Evolutionary conservation across 108 stramenopile genomes (phyloP), one percentile per base, ranked within the genome.

Genomic region (Pseudonitzschia multiseries): DNA sequence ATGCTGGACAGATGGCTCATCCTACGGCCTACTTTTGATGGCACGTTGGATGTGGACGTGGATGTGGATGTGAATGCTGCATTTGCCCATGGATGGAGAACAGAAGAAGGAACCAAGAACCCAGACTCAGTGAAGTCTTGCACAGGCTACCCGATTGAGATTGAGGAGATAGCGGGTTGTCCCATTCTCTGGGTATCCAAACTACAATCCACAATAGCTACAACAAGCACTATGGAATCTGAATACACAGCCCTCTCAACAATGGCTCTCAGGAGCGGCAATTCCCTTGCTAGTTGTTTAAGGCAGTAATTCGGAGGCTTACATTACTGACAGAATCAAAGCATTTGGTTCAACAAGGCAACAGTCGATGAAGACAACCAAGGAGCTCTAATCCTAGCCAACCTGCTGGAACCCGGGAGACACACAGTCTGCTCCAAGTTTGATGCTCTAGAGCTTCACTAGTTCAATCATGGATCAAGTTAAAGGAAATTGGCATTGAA

Each of bases 281-380:
- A 41, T 89, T 21, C 83, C 83, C 17, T 14, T 84, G 26, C 42
- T 65, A 8, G 57, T 29, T 81, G 14, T 54, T 36, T 5, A 36
- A n/a, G n/a, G n/a, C n/a, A n/a, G n/a, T n/a, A n/a, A n/a, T n/a
- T n/a, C n/a, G n/a, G n/a, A n/a, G n/a, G n/a, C n/a, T n/a, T n/a
- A n/a, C n/a, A n/a, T n/a, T n/a, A n/a, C n/a, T n/a, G n/a, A n/a
- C n/a, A n/a, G n/a, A n/a, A n/a, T n/a, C n/a, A n/a, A n/a, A n/a
- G 80, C 2, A 3, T 73, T 24, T 21, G 59, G 6, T 53, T 84
- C n/a, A n/a, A n/a, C 46, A 60, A 80, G 29, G 60, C 72, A 1
- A 83, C 44, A 17, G 67, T 89, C n/a, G n/a, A 61, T 15, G 85
- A 88, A 76, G 84, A 88, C 67, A 86, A 89, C 46, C 70, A 50